Evolutionary conservation across 768 basidiomycete genomes (phyloP).

Genomic region (Heimioporus sp.): DNA sequence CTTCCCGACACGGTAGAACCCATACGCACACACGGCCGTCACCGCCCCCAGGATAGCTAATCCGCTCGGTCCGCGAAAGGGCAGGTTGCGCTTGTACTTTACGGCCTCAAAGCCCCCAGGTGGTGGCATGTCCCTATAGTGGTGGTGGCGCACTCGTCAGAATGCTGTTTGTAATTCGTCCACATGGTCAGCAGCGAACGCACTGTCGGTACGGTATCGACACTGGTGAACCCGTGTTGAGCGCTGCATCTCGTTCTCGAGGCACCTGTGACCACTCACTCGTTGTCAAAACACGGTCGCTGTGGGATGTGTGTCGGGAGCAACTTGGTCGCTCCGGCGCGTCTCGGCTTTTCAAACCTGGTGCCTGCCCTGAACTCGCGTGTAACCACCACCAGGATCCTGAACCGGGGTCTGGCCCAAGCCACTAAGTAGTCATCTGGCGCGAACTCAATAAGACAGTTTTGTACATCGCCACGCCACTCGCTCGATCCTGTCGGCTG

Average conservation of each 20-base stretch:
- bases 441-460: neutral
- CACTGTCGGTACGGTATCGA: slow-evolving; percentile 30
- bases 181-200: slow-evolving; percentile 16
- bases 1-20: slow-evolving; percentile 88
- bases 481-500: neutral
- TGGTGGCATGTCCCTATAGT: slow-evolving; percentile 89
- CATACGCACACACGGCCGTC: slow-evolving; percentile 80
- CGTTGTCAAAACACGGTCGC: neutral
- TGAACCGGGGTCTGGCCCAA: neutral
- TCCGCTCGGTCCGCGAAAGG: slow-evolving; percentile 83
- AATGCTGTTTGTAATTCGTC: neutral
- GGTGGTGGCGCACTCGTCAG: slow-evolving; percentile 11
- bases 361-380: slow-evolving; percentile 29
- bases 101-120: slow-evolving; percentile 88
- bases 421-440: too few species aligned
- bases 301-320: neutral
- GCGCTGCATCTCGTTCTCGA: neutral
- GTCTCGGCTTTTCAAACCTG: too few species aligned
- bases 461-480: slow-evolving; percentile 8
- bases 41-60: slow-evolving; percentile 85
- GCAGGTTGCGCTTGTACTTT: slow-evolving; percentile 95
- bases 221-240: slow-evolving; percentile 11
- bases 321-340: neutral
- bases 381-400: slow-evolving; percentile 13
- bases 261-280: slow-evolving; percentile 18